Evolutionary conservation across 768 basidiomycete species (phyloP), one percentile per base, ranked within the genome.

Genomic region (Suillus fuscotomentosus): DNA sequence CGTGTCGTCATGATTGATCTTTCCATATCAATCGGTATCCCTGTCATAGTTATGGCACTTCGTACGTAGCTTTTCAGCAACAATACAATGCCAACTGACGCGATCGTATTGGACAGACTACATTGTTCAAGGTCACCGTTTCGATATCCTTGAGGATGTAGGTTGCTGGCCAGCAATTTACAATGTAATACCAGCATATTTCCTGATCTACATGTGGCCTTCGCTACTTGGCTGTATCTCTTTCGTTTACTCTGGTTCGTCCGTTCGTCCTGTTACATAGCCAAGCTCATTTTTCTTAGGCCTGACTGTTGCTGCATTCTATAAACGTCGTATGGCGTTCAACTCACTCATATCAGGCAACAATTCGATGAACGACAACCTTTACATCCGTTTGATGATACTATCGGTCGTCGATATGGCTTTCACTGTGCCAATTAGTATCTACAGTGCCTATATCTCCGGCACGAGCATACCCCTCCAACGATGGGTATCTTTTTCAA

Each of bases 311-410:
- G 64, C 67, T 1, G 69, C 77, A 0, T 81, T 84, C 64, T 64
- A 68, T 38, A 71, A 61, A 9, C 77, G 78, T 5, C 76, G 80
- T 31, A 31, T 76, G 4, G 75, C 82, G 63, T 81, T 86, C 65
- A 69, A 68, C 38, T 69, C 77, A 20, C 76, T 81, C 41, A 61
- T 84, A 1, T 67, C 76, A 0, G 69, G 75, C 2, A 53, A 53
- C 31, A 72, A 76, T 27, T 72, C 72, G 20, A 72, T 90, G 24
- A 84, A 77, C 38, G 70, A 77, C 60, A 68, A 7, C 43, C 81
- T 82, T 48, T 88, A 87, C 70, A 62, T 86, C 64, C 84, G 86
- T 31, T 81, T 88, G 22, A 87, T 88, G 86, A 72, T 76, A 41
- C 78, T 88, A 53, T 83, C 86, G 0, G 69, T 71, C 43, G 72